These are phyloP conservation scores for Cordyceps fumosorosea DNA, from an alignment of 2,329 filamentous ascomycete species.

Conservation along the genomic window DNA sequence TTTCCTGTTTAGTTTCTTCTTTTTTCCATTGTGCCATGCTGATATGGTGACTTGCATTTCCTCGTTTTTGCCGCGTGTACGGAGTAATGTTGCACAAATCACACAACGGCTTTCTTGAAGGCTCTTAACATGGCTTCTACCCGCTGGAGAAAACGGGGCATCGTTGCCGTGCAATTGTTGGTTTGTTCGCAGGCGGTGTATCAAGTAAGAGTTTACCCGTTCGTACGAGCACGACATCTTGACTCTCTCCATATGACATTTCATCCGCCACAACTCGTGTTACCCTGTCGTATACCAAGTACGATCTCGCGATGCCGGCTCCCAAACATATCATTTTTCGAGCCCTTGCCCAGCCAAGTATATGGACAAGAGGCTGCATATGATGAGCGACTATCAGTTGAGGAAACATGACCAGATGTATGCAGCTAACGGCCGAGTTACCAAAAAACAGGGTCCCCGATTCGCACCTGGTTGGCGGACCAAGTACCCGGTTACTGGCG, in stretches of 20 bases:
- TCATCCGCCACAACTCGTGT: background rate
- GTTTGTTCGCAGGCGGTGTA: background rate
- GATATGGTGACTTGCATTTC: background rate
- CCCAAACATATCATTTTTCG: background rate
- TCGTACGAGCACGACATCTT: background rate
- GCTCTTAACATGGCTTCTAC: background rate
- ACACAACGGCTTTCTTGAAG: background rate
- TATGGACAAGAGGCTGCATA: background rate
- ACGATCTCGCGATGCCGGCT: background rate
- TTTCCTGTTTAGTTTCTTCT: background rate
- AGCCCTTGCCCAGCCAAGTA: background rate
- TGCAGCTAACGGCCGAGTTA: background rate
- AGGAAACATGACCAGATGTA: background rate
- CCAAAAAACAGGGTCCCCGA: background rate
- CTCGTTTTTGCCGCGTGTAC: background rate
- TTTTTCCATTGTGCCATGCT: background rate
- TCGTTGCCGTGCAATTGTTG: too few relatives aligned
- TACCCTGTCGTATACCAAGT: background rate
- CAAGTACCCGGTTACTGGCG: slow-evolving; percentile 4
- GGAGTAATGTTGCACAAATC: slow-evolving; percentile 1
- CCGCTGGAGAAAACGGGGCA: background rate
- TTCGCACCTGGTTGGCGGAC: background rate
- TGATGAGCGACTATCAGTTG: background rate
- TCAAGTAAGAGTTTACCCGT: background rate
- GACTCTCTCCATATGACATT: background rate